phyloP scores from a whole-genome alignment of 2,329 filamentous ascomycete genomes.

The Aspergillus fumigatiaffinis region DNA sequence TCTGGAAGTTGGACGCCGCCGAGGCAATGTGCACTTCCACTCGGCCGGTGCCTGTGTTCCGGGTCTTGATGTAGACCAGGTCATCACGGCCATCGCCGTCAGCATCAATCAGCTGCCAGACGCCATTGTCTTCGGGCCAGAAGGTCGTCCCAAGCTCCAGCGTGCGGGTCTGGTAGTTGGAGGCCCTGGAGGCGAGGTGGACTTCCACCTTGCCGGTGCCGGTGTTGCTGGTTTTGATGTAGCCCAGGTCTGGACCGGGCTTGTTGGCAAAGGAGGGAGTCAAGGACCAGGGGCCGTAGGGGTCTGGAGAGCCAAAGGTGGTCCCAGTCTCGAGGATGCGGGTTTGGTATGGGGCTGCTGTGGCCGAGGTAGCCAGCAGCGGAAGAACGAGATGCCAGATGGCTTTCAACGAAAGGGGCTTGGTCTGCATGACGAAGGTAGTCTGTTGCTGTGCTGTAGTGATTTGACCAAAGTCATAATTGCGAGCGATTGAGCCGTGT shows the following conservation, averaged over 20 bases:
- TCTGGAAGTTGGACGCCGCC: conserved; percentile 27
- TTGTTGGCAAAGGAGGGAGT: neutral
- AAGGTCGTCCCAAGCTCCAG: conserved; percentile 63
- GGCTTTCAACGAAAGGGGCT: neutral
- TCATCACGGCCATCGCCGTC: conserved; percentile 11
- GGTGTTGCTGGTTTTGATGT: conserved; percentile 14
- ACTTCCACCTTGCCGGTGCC: conserved; percentile 16
- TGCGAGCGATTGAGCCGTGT: neutral
- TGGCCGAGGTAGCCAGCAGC: neutral
- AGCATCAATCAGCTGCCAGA: conserved; percentile 10
- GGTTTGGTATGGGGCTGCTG: conserved; percentile 2
- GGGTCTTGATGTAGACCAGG: conserved; percentile 14
- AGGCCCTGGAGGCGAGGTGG: conserved; percentile 10
- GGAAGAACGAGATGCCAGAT: neutral
- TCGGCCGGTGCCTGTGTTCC: conserved; percentile 10
- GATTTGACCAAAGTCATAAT: neutral
- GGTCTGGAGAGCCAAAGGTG: conserved; percentile 1
- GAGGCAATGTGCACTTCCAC: conserved; percentile 14
- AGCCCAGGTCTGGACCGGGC: conserved; percentile 5
- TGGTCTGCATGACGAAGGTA: neutral
- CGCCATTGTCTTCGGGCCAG: conserved; percentile 6
- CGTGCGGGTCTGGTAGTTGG: conserved; percentile 48
- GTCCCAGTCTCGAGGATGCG: conserved; percentile 3
- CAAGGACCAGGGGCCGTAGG: conserved; percentile 3
- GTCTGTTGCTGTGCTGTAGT: neutral